Conservation (phyloP, 2,329 filamentous ascomycete species). For the Sporothrix sp. region DNA sequence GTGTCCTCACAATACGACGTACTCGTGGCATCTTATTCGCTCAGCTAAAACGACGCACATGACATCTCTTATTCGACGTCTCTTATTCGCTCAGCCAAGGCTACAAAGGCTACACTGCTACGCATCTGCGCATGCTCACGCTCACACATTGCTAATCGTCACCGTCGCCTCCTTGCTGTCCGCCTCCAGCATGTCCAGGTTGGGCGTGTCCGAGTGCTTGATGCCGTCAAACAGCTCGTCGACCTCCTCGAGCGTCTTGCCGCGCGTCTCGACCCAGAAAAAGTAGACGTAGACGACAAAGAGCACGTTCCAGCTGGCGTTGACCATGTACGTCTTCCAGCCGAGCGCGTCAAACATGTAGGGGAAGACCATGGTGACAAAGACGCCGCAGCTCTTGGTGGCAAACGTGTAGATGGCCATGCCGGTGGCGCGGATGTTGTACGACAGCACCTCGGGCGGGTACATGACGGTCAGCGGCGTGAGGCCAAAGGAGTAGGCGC, state of each 20-base stretch:
- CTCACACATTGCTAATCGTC: not conserved
- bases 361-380: conserved; percentile 35
- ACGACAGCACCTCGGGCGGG: conserved; percentile 31
- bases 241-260: conserved; percentile 14
- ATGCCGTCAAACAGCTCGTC: conserved; percentile 1
- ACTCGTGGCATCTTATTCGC: too few species aligned
- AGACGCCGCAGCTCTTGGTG: conserved; percentile 34
- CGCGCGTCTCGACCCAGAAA: conserved; percentile 38
- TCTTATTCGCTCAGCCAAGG: too few species aligned
- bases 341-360: conserved; percentile 37
- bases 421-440: conserved; percentile 32
- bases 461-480: conserved; percentile 39
- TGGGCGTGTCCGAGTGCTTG: not conserved
- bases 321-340: conserved; percentile 43
- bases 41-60: too few species aligned
- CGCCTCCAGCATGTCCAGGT: not conserved
- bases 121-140: too few species aligned
- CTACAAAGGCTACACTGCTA: too few species aligned
- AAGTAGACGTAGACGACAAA: conserved; percentile 35
- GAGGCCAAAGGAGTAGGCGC: conserved; percentile 42
- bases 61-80: too few species aligned
- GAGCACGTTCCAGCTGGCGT: conserved; percentile 33
- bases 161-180: not conserved
- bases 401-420: conserved; percentile 33
- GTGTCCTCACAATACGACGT: too few species aligned